These are phyloP conservation scores for Peronospora farinosa DNA, from an alignment of 352 stramenopile genomes.

Conservation along the genomic window DNA sequence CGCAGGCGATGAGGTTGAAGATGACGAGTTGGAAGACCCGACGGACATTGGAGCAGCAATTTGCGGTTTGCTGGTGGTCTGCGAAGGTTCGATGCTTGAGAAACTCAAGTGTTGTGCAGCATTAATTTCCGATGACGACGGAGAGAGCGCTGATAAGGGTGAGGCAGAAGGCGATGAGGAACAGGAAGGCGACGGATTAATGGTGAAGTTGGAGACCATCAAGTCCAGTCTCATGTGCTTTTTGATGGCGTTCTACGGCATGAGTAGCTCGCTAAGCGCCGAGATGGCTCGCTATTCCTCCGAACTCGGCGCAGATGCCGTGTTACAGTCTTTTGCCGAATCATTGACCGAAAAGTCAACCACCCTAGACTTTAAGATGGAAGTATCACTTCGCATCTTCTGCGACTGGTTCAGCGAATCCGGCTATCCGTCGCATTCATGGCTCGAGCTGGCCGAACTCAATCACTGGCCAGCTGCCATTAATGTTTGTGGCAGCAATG, in stretches of 20 bases:
- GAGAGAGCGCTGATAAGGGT: constrained; percentile 14
- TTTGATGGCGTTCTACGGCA: constrained; percentile 79
- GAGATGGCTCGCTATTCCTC: constrained; percentile 69
- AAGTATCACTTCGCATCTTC: constrained; percentile 60
- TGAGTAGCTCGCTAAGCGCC: constrained; percentile 68
- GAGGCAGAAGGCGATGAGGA: constrained; percentile 22
- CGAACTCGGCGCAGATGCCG: constrained; percentile 57
- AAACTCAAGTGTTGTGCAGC: constrained; percentile 47
- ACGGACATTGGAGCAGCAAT: constrained; percentile 51
- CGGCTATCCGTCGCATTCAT: constrained; percentile 60
- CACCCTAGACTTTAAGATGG: constrained; percentile 26
- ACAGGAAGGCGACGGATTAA: constrained; percentile 8
- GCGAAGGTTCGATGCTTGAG: constrained; percentile 51
- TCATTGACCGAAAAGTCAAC: constrained; percentile 14
- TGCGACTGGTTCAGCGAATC: constrained; percentile 67
- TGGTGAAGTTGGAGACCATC: constrained; percentile 53
- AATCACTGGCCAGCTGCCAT: constrained; percentile 72
- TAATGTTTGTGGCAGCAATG: constrained; percentile 53
- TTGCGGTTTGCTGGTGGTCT: constrained; percentile 62
- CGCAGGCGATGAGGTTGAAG: constrained; percentile 34
- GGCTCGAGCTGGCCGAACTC: constrained; percentile 74
- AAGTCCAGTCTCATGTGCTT: constrained; percentile 65
- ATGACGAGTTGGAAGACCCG: constrained; percentile 41
- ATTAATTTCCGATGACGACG: constrained; percentile 33
- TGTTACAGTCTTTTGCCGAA: constrained; percentile 50